Evolutionary conservation across 1,139 yeast species (phyloP), one percentile per base, ranked within the genome.

Genomic region (Kodamaea derodonti): DNA sequence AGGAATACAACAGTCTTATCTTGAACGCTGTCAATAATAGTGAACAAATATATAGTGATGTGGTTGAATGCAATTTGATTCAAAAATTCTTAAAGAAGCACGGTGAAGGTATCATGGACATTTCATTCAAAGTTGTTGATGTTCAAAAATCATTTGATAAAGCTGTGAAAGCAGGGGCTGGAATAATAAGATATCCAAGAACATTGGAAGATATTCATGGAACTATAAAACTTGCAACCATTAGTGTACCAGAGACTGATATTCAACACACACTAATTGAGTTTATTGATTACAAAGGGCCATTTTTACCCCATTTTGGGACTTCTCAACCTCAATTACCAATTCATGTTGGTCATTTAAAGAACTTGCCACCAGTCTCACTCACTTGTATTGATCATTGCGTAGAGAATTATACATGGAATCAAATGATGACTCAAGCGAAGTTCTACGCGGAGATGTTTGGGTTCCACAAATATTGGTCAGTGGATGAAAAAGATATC

Each of bases 381-480:
- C 54, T 80, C 27, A 49, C 48, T 2, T 48, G 53, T 4, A 73
- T 85, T 43, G 95, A 85, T 52, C 95, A 85, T 48, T 80, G 87
- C 51, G 95, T 85, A 11, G 88, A 83, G 44, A 85, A 84, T 56
- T 82, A 78, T 48, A 74, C 74, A 27, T 82, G 90, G 90, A 62
- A 78, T 48, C 65, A 72, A 48, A 78, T 84, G 84, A 68, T 69
- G 33, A 47, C 47, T 2, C 75, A 77, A 2, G 83, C 87, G 40
- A 59, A 57, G 14, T 69, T 74, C 37, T 85, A 85, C 53, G 75
- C 79, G 20, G 54, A 60, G 13, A 73, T 75, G 4, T 75, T 85
- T 48, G 90, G 90, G 0, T 83, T 85, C 56, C 88, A 80, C 48
- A 68, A 78, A 46, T 85, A 76, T 54, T 84, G 95, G 95, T 80